Conservation (phyloP, 805 yeast genomes). For the Wickerhamia fluorescens region DNA sequence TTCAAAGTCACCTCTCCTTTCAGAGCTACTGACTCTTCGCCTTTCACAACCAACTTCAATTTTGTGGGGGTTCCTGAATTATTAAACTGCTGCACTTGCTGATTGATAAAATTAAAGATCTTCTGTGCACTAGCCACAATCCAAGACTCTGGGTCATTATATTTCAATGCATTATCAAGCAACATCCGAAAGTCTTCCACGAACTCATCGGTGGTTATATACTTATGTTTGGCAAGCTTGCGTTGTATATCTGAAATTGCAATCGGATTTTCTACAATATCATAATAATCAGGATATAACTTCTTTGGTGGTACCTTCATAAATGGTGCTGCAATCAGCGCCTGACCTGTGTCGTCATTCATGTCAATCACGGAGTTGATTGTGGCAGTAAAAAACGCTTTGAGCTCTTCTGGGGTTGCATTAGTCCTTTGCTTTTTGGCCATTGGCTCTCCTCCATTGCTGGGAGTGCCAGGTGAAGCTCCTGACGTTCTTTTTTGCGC, state of each 20-base stretch:
- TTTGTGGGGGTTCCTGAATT: conserved; percentile 4
- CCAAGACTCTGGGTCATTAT: conserved; percentile 38
- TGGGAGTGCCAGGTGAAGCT: too few relatives aligned
- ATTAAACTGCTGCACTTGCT: conserved; percentile 36
- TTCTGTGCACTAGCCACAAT: conserved; percentile 61
- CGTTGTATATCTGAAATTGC: conserved; percentile 27
- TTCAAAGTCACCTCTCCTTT: conserved; percentile 1
- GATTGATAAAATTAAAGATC: conserved; percentile 50
- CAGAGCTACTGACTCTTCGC: conserved; percentile 2
- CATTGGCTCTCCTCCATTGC: too few relatives aligned
- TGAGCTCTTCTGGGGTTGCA: conserved; percentile 14
- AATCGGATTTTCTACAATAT: conserved; percentile 27
- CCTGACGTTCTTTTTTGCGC: conserved; percentile 3
- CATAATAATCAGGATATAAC: conserved; percentile 34
- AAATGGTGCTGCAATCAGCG: conserved; percentile 21
- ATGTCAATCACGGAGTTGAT: conserved; percentile 24
- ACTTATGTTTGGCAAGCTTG: conserved; percentile 35
- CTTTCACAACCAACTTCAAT: conserved; percentile 5
- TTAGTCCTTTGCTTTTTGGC: conserved; percentile 2
- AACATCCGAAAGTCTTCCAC: conserved; percentile 29
- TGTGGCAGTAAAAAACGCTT: conserved; percentile 23
- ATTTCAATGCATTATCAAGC: conserved; percentile 31
- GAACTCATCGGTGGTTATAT: conserved; percentile 34
- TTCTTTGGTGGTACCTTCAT: conserved; percentile 29
- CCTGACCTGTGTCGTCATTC: conserved; percentile 21